Base-by-base conservation (phyloP, 2,329 filamentous ascomycete genomes). In the Beauveria brongniartii region DNA sequence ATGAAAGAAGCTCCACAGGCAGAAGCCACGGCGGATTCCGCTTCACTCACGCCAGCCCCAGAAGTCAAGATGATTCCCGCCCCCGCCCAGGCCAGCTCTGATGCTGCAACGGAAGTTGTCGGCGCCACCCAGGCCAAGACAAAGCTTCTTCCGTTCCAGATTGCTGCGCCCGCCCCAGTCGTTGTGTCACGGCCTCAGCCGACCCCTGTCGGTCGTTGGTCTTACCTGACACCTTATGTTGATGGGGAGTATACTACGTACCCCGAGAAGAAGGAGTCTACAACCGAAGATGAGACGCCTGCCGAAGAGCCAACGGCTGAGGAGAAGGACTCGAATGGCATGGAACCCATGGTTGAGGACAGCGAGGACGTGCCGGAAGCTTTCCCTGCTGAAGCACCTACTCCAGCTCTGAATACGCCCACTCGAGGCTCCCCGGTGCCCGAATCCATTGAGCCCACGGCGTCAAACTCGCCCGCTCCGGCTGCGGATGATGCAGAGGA, bases 171-270 rank as follows among this genome's bases (percentile, higher is more conserved):
- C 12, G 18, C 52, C 14, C 18, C 65, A 44, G 46, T 18, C 7
- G 12, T 64, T 62, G 26, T 67, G 68, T 47, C 53, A 20, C 68
- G 69, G 60, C 66, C 70, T 34, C 71, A 73, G 41, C 71, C 70
- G 53, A 62, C 65, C 5, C 71, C 70, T 14, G 60, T 58, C 14
- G 72, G 73, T 2, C 70, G 71, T 24, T 78, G 74, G 72, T 67
- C 73, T 22, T 65, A 75, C 46, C 67, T 78, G 9, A 77, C 73
- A 2, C 74, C 76, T 4, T 78, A 77, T 55, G 61, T 78, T 8
- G 69, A 73, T 34, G 73, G 71, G 18, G 75, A 78, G 61, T 75
- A 68, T 58, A 64, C 73, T 26, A 64, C 69, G 2, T 77, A 78
- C 50, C 76, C 76, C 1, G 75, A 77, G 59, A 74, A 68, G 63